phyloP scores from a whole-genome alignment of 768 basidiomycete species.

The Mycena leptocephala region DNA sequence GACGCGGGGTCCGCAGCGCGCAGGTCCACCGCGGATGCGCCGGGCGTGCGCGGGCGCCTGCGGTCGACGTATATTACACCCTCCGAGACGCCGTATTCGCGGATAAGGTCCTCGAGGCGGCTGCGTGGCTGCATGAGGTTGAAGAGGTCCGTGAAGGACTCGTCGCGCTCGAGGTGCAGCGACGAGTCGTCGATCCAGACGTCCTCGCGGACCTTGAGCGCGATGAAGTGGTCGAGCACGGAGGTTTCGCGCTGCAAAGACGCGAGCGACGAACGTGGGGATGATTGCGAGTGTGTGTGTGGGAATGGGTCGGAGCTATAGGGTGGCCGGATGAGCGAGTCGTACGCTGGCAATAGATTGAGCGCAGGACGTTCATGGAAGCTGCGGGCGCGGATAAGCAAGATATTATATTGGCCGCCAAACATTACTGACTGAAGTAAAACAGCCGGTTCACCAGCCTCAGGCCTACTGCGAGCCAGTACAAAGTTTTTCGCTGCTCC shows the following conservation, averaged over 20 bases:
- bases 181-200: slow-evolving; percentile 81
- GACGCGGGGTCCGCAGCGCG: neutral
- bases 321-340: slow-evolving; percentile 76
- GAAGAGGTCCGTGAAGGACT: slow-evolving; percentile 86
- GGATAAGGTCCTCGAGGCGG: slow-evolving; percentile 82
- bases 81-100: slow-evolving; percentile 56
- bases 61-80: slow-evolving; percentile 56
- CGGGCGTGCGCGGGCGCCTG: slow-evolving; percentile 24
- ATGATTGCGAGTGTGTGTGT: slow-evolving; percentile 40
- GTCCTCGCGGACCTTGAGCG: slow-evolving; percentile 86
- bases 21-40: slow-evolving; percentile 12
- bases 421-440: slow-evolving; percentile 70
- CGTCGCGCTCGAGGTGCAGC: slow-evolving; percentile 82
- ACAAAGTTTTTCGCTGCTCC: slow-evolving; percentile 77
- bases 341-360: slow-evolving; percentile 81
- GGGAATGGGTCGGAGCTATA: slow-evolving; percentile 90
- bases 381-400: slow-evolving; percentile 53
- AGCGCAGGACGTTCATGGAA: slow-evolving; percentile 88
- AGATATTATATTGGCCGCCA: no score
- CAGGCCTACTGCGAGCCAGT: slow-evolving; percentile 78
- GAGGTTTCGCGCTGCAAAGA: slow-evolving; percentile 80
- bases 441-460: slow-evolving; percentile 77
- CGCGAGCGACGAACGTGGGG: slow-evolving; percentile 40
- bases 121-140: slow-evolving; percentile 83
- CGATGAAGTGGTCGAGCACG: slow-evolving; percentile 85